phyloP scores from a whole-genome alignment of 2,329 filamentous ascomycete genomes.

The Hypoxylon sp. region DNA sequence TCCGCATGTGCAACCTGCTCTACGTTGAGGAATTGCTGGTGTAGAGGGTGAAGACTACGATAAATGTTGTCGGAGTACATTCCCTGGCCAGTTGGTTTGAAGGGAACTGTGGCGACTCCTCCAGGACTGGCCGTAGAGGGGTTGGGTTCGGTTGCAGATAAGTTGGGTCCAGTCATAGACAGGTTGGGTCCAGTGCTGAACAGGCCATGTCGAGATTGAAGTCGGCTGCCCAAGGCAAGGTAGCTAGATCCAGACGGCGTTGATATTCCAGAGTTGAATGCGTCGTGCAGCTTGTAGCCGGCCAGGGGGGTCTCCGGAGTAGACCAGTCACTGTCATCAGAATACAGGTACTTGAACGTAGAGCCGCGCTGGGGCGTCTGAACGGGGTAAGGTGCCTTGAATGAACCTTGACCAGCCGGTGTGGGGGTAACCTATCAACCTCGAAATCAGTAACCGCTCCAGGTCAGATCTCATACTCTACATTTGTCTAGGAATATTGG shows the following conservation, averaged over 20 bases:
- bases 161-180: too few species aligned
- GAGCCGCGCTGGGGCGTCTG: background rate
- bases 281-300: too few species aligned
- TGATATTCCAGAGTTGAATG: too few species aligned
- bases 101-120: background rate
- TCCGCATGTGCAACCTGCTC: background rate
- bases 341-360: background rate
- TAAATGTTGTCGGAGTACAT: background rate
- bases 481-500: background rate
- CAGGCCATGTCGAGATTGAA: too few species aligned
- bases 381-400: background rate
- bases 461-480: background rate
- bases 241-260: too few species aligned
- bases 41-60: background rate
- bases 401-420: background rate
- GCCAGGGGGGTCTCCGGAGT: background rate
- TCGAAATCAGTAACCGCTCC: background rate
- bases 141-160: too few species aligned
- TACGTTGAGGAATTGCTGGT: background rate
- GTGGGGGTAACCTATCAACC: background rate
- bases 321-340: background rate
- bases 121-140: background rate
- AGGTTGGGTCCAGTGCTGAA: too few species aligned
- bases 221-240: too few species aligned
- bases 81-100: too few species aligned